These are phyloP conservation scores for Apiotrichum montevideense DNA, from an alignment of 1,284 basidiomycete species.

Conservation along the genomic window DNA sequence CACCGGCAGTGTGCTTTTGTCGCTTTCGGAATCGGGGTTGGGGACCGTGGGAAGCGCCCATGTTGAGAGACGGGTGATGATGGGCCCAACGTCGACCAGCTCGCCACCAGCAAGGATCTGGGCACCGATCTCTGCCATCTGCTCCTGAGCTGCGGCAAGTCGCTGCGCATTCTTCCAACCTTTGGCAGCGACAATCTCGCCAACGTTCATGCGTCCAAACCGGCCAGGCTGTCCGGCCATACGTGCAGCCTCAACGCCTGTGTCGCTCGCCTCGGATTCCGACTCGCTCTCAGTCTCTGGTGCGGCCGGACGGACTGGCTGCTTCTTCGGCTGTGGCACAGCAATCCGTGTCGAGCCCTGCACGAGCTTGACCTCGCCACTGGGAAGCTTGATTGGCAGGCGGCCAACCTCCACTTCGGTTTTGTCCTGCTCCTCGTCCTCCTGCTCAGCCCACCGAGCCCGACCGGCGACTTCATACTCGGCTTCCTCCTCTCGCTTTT, in stretches of 20 bases:
- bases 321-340: constrained; percentile 39
- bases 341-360: constrained; percentile 48
- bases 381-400: constrained; percentile 76
- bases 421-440: constrained; percentile 23
- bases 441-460: constrained; percentile 25
- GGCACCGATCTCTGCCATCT: constrained; percentile 80
- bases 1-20: constrained; percentile 55
- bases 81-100: constrained; percentile 55
- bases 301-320: constrained; percentile 45
- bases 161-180: constrained; percentile 58
- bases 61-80: constrained; percentile 75
- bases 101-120: constrained; percentile 72
- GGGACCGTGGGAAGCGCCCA: constrained; percentile 70
- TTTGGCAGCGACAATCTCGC: constrained; percentile 59
- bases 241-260: constrained; percentile 44
- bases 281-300: constrained; percentile 49
- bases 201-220: constrained; percentile 72
- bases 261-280: constrained; percentile 49
- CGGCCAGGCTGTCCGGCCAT: constrained; percentile 48
- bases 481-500: constrained; percentile 35
- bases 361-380: constrained; percentile 61
- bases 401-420: constrained; percentile 54
- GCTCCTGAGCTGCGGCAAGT: constrained; percentile 76
- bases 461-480: constrained; percentile 38
- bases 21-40: constrained; percentile 55